A percentile compares a stretch with the other conserved stretches of the same genome.
Conservation (phyloP, 257 asterid genomes). For the Voacanga thouarsii region DNA sequence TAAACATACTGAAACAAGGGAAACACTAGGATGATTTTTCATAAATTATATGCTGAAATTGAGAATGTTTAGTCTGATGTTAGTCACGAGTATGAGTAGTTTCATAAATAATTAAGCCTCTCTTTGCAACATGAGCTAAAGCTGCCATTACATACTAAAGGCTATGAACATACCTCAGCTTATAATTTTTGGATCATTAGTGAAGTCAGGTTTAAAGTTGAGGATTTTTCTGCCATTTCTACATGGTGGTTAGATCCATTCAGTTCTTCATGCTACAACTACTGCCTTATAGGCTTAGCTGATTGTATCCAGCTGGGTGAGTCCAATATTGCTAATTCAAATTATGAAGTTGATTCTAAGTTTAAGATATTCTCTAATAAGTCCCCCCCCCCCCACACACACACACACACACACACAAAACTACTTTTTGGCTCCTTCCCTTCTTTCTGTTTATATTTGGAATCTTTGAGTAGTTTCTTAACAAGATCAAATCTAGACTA, state of each 20-base stretch:
- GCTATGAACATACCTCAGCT: not conserved
- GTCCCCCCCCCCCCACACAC: too few relatives aligned
- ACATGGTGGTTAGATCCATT: not conserved
- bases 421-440: not conserved
- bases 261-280: not conserved
- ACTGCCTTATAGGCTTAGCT: not conserved
- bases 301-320: not conserved
- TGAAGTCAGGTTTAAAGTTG: not conserved
- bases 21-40: not conserved
- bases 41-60: not conserved
- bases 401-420: too few relatives aligned
- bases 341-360: not conserved
- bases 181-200: not conserved
- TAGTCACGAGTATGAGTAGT: too few relatives aligned
- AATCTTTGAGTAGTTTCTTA: not conserved
- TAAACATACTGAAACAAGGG: too few relatives aligned
- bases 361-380: not conserved
- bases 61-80: too few relatives aligned
- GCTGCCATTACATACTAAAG: not conserved
- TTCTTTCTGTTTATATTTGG: not conserved
- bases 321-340: not conserved
- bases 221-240: not conserved
- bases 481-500: constrained; percentile 9
- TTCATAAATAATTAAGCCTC: not conserved
- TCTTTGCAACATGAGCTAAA: not conserved